Evolutionary conservation across 164 flowering plant genomes (phyloP).

Genomic region (Brasenia schreberi): DNA sequence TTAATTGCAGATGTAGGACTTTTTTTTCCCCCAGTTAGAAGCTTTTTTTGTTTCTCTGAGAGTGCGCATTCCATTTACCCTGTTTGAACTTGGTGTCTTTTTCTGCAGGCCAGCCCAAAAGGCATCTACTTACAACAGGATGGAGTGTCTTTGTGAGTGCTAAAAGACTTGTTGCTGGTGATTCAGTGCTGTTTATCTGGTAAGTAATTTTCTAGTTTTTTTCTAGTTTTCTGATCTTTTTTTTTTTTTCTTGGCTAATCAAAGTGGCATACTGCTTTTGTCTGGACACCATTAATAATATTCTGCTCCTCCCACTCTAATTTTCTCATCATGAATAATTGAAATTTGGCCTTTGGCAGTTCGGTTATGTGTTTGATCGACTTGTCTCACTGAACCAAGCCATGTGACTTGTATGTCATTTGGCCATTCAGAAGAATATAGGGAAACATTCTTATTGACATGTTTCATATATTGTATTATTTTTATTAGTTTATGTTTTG

Average conservation of each 20-base stretch:
- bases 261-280: background rate
- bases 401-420: too few relatives aligned
- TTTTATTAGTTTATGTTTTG: too few relatives aligned
- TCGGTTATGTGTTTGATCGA: too few relatives aligned
- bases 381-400: too few relatives aligned
- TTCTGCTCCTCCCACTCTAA: background rate
- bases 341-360: background rate
- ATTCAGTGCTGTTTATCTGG: constrained; percentile 90
- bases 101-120: constrained; percentile 75
- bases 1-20: too few relatives aligned
- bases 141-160: constrained; percentile 94
- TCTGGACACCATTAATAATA: background rate
- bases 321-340: background rate
- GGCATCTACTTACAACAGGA: constrained; percentile 88
- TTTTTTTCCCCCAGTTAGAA: too few relatives aligned
- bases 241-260: background rate
- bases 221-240: background rate
- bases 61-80: too few relatives aligned
- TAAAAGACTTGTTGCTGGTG: constrained; percentile 86
- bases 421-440: too few relatives aligned
- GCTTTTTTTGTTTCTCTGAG: too few relatives aligned
- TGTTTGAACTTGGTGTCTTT: too few relatives aligned
- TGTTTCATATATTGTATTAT: too few relatives aligned
- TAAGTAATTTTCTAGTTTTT: constrained; percentile 8
- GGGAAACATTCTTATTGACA: too few relatives aligned